Evolutionary conservation across 345 rosid species (phyloP), one percentile per base, ranked within the genome.

Genomic region (Psidium friedrichsthalianum): DNA sequence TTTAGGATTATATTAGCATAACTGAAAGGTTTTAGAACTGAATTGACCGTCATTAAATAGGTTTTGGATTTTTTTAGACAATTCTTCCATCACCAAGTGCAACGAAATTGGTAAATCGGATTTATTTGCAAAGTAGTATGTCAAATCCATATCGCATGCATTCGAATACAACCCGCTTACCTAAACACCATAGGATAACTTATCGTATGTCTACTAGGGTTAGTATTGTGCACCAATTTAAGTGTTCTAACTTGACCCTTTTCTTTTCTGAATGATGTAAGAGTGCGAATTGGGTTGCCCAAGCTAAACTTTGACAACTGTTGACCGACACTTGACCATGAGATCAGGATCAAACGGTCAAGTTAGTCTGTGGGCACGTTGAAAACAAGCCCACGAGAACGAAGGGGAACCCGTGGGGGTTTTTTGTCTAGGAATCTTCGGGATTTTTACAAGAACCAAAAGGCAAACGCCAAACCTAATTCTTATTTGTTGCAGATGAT

Each of bases 301-400:
- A 2, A 13, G 44, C 20, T 36, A 22, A 74, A 54, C 81, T 87
- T 87, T 87, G 87, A 90, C 89, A 58, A 9, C 59, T 56, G 82
- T 88, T 90, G 94, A 91, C 91, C 27, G 3, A 74, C 84, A 54
- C 13, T 86, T 85, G 86, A 87, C 86, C 87, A 49, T 29, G 2
- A 9, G 89, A 89, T 86, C 47, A 54, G 20, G 53, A 89, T 88
- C 90, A 2, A 42, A 87, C 54, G 91, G 86, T 86, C 56, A 36
- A 82, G 13, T 82, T 78, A 8, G 84, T 84, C 53, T 53, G n/a
- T 24, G 83, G 54, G 64, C 25, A 51, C 78, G 10, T 5, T 56
- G 16, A 88, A 24, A 40, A 21, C 14, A 51, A 51, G 87, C 86
- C 90, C 88, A 84, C 89, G 22, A 74, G 88, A 84, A 89, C 25